Evolutionary conservation across 208 protist genomes (phyloP).

Genomic region (Vickermania ingenoplastis): DNA sequence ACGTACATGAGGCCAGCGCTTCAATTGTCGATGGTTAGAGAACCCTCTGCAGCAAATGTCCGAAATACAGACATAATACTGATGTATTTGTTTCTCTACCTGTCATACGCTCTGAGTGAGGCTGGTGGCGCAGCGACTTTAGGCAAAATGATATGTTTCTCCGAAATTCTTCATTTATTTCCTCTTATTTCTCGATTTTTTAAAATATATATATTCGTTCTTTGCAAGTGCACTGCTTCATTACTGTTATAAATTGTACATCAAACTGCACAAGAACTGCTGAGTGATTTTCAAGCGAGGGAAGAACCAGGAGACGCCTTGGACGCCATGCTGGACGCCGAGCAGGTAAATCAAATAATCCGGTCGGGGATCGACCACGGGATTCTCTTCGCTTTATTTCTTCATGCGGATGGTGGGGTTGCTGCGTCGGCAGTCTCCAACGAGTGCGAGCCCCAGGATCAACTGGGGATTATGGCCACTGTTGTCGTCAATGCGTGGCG

Average conservation of each 20-base stretch:
- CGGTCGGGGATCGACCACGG: constrained; percentile 35
- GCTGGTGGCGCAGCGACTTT: background rate
- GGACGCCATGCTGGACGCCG: constrained; percentile 65
- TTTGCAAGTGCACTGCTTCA: too few species aligned
- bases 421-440: constrained; percentile 34
- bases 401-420: constrained; percentile 45
- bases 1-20: too few species aligned
- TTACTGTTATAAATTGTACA: too few species aligned
- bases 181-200: background rate
- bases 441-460: constrained; percentile 13
- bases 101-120: background rate
- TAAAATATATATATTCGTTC: too few species aligned
- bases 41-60: too few species aligned
- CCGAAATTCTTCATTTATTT: background rate
- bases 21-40: too few species aligned
- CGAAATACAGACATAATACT: too few species aligned
- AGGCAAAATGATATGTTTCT: background rate
- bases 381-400: constrained; percentile 40
- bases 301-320: constrained; percentile 1
- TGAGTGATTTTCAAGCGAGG: background rate
- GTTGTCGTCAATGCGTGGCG: constrained; percentile 72
- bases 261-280: too few species aligned
- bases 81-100: constrained; percentile 1
- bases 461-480: constrained; percentile 42
- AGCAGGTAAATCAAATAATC: constrained; percentile 44